These are phyloP conservation scores for Karstenula rhodostoma DNA, from an alignment of 2,329 filamentous ascomycete species.

Conservation along the genomic window DNA sequence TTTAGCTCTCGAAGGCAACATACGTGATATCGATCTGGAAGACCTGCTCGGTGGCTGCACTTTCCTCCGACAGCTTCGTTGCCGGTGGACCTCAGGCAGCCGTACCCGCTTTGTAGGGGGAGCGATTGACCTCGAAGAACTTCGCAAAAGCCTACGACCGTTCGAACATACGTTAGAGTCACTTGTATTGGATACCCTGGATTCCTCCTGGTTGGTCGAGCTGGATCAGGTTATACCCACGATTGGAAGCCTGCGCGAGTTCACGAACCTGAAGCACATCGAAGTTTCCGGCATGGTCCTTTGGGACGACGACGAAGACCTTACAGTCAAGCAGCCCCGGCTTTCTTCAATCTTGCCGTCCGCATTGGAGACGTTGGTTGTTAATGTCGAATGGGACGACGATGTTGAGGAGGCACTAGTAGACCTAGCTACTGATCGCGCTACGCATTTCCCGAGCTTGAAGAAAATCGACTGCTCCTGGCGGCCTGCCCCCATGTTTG, in stretches of 20 bases:
- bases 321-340: neutral
- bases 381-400: conserved; percentile 29
- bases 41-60: neutral
- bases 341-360: conserved; percentile 22
- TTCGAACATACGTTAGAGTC: conserved; percentile 13
- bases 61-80: conserved; percentile 3
- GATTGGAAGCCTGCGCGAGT: conserved; percentile 23
- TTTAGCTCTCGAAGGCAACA: neutral
- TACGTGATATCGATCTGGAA: neutral
- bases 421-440: conserved; percentile 16
- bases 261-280: conserved; percentile 21
- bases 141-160: neutral
- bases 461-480: conserved; percentile 23
- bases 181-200: conserved; percentile 21
- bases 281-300: conserved; percentile 27
- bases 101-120: too few relatives aligned
- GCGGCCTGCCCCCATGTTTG: conserved; percentile 13
- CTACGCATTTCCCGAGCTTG: conserved; percentile 12
- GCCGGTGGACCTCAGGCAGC: conserved; percentile 1
- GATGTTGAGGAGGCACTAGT: conserved; percentile 21
- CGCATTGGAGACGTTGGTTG: conserved; percentile 22
- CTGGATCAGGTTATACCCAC: conserved; percentile 19
- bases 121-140: conserved; percentile 16
- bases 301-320: conserved; percentile 20
- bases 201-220: conserved; percentile 19